Evolutionary conservation across 208 protist species (phyloP), one percentile per base, ranked within the genome.

Genomic region (Porcisia hertigi): DNA sequence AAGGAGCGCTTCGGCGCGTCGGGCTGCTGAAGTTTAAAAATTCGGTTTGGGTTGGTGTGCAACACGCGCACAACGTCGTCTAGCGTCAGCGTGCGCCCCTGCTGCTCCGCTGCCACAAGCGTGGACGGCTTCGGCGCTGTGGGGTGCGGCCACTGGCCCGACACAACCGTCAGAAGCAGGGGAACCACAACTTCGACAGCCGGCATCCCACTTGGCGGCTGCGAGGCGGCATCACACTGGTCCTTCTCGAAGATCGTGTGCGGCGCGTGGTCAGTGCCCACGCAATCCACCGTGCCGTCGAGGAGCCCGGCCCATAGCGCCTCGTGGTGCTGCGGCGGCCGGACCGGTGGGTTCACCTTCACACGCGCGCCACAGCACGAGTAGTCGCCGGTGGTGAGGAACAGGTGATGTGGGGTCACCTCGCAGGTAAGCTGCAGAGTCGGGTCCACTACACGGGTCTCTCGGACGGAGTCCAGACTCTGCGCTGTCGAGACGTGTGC

Each of bases 241-340:
- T 84, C 80, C 87, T 99, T 99, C 79, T 98, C 96, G 25, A 73
- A 82, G 7, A 90, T 59, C 6, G 93, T 95, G 84, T 99, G 97
- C 57, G 97, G 97, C 5, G 97, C 97, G 85, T 99, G 97, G 79
- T 99, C 96, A 41, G 96, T 98, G 69, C 86, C 94, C 69, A 99
- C 87, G 88, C 94, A 97, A 79, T 99, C 97, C 20, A 98, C 85
- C 14, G 88, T 92, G 52, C 96, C 95, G 57, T 94, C 90, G 6
- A 95, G 75, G 25, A 98, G 65, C 30, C 91, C 95, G 2, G 82
- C 89, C 96, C 95, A 98, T 7, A 98, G 88, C 58, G 86, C 85
- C 71, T 98, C 90, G 69, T 83, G 75, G 86, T 99, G 88, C 64
- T 80, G 69, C 49, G 69, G 64, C 7, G 90, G 88, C 7, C 94